Conservation (phyloP, 495 filamentous ascomycete species). For the Neurospora africana region DNA sequence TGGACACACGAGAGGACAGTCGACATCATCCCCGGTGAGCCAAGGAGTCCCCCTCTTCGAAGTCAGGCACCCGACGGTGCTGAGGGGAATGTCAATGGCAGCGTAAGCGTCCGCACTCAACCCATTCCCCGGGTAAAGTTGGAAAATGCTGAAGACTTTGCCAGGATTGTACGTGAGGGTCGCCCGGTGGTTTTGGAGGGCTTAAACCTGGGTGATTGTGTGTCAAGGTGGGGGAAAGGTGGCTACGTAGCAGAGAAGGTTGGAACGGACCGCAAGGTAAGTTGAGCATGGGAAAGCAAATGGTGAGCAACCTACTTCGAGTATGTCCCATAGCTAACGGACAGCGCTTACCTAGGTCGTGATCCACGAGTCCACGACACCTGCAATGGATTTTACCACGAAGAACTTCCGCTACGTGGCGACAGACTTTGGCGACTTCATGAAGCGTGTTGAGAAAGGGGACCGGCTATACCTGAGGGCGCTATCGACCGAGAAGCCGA, state of each 20-base stretch:
- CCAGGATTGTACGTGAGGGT: slow-evolving; percentile 43
- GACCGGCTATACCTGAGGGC: slow-evolving; percentile 66
- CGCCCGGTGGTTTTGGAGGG: slow-evolving; percentile 57
- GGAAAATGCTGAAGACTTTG: slow-evolving; percentile 38
- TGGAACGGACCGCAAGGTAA: slow-evolving; percentile 53
- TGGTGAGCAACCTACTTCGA: neutral
- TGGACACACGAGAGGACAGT: slow-evolving; percentile 19
- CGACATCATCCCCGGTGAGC: slow-evolving; percentile 15
- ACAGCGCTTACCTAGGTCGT: slow-evolving; percentile 40
- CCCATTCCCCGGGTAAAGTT: slow-evolving; percentile 42
- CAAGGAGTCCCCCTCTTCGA: neutral
- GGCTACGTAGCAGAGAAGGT: slow-evolving; percentile 56
- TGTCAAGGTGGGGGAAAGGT: slow-evolving; percentile 49
- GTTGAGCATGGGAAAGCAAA: slow-evolving; percentile 4
- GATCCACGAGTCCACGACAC: slow-evolving; percentile 53
- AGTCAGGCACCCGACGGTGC: neutral
- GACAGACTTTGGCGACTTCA: slow-evolving; percentile 57
- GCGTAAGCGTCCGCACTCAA: slow-evolving; percentile 3
- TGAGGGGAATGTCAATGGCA: neutral
- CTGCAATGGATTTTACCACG: slow-evolving; percentile 64
- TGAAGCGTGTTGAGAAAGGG: slow-evolving; percentile 47
- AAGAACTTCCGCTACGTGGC: slow-evolving; percentile 77
- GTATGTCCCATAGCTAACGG: neutral
- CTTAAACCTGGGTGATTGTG: slow-evolving; percentile 57
- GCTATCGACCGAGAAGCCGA: slow-evolving; percentile 56